Base-by-base conservation (phyloP, 2,329 filamentous ascomycete species). In the Falciphora oryzae region DNA sequence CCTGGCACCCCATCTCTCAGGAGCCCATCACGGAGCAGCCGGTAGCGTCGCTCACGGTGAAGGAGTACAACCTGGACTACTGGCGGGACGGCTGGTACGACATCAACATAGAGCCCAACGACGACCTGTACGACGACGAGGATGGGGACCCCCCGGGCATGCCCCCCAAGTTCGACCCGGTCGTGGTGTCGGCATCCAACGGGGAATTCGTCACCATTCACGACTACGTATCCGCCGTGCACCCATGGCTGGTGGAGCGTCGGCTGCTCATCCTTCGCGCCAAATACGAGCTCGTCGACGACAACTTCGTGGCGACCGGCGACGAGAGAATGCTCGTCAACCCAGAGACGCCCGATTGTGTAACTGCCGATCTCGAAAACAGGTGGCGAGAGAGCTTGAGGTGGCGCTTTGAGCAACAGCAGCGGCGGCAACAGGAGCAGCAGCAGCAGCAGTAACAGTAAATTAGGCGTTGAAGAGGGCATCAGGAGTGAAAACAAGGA, bases 191-290 rank as follows among this genome's bases (percentile, higher is more conserved):
- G 53, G 64, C 59, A 4, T n/a, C 65, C 27, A 28, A 50, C 11
- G 61, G 66, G n/a, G 67, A 63, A 44, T 68, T 68, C 57, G 59
- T 71, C 28, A 69, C 69, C 11, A 25, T 71, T 5, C 69, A 70
- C 61, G 70, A 71, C 18, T 71, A 68, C 63, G 50, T 71, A 25
- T 65, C 66, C 14, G 65, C 64, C 38, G 61, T 70, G 64, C 69
- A 70, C 50, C 68, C 66, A 14, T 69, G 69, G 68, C 64, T 70
- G 31, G 66, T 69, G 65, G 59, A 58, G 0, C 57, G 3, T 18
- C 29, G 25, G 14, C 8, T 28, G 57, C 57, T 58, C 25, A 29
- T 58, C 57, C 57, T 58, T 28, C 57, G 27, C 6, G 25, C 57
- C 13, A 13, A 18, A 10, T 28, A 58, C 57, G 57, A 53, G 44